These are phyloP conservation scores for Talaromyces islandicus DNA, from an alignment of 2,329 filamentous ascomycete species.

Conservation along the genomic window DNA sequence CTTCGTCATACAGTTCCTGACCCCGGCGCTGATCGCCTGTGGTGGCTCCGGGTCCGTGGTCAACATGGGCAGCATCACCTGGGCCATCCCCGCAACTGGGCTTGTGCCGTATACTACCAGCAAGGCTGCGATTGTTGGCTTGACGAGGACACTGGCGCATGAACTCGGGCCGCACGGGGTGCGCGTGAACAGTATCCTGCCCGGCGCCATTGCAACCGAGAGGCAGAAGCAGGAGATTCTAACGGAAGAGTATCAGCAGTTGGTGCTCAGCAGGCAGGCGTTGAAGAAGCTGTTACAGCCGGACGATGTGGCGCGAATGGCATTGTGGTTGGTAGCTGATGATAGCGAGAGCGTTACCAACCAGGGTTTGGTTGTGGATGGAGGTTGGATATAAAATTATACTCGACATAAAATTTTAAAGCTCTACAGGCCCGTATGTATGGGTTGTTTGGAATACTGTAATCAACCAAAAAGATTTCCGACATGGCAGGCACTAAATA, in stretches of 20 bases:
- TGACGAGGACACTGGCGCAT: slow-evolving; percentile 33
- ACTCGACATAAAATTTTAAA: not conserved
- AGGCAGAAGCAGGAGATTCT: slow-evolving; percentile 40
- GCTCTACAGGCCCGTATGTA: not conserved
- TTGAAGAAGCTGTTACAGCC: slow-evolving; percentile 33
- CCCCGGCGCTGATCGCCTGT: slow-evolving; percentile 27
- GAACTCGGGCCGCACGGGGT: slow-evolving; percentile 34
- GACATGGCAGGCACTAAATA: not conserved
- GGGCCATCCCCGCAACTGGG: slow-evolving; percentile 29
- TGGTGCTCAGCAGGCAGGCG: slow-evolving; percentile 37
- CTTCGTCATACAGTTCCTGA: slow-evolving; percentile 37
- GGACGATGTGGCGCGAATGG: slow-evolving; percentile 43
- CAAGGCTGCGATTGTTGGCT: slow-evolving; percentile 35
- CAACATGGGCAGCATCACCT: slow-evolving; percentile 38
- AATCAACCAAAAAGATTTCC: not conserved
- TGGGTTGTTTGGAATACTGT: not conserved
- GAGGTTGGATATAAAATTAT: slow-evolving; percentile 12
- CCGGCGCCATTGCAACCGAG: slow-evolving; percentile 43
- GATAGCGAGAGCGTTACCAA: slow-evolving; percentile 45
- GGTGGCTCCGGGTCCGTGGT: slow-evolving; percentile 27
- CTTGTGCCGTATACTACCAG: slow-evolving; percentile 32
- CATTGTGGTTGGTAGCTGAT: slow-evolving; percentile 42
- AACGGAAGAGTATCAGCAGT: slow-evolving; percentile 32
- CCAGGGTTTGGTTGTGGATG: slow-evolving; percentile 36
- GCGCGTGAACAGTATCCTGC: slow-evolving; percentile 47